Base-by-base conservation (phyloP, 345 rosid genomes). In the Bretschneidera sinensis region DNA sequence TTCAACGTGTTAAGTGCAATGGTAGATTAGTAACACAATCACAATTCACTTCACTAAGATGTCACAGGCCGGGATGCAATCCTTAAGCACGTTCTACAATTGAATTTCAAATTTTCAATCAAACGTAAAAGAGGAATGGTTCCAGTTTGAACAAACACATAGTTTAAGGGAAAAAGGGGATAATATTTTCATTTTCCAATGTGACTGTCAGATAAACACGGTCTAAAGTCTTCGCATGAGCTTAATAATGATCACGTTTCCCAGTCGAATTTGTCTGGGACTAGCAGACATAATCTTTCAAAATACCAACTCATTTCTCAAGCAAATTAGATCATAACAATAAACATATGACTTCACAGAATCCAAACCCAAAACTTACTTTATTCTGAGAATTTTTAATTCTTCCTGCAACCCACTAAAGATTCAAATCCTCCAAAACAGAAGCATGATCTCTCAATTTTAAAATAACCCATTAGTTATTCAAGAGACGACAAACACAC, bases 381-480 rank as follows among this genome's bases (percentile, higher is more conserved):
- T 19, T 13, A 18, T 45, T 25, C 45, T 11, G 1, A 11, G 13
- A 58, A 0, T 28, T 7, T 24, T 23, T 17, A 17, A 13, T 48
- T 51, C 48, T 19, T 56, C 16, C 35, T 33, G 19, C 10, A 21
- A 11, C 7, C 39, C 25, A 20, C 43, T 51, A 35, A 31, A 53
- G 60, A 58, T 63, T 65, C 67, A 63, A 63, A 75, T 70, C 75
- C 64, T 64, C 54, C 22, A 55, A 76, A 73, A 52, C 70, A 62
- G 70, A 64, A 67, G 63, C 63, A 79, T 48, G 70, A 60, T 76
- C 67, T 18, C 31, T 54, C 51, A 21, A 5, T 35, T 54, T 43
- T 56, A 55, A 18, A 55, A 53, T 55, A 24, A 59, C n/a, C 21
- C 17, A 34, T 74, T 13, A n/a, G 33, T 8, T 28, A 28, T 28